Percentiles rank a stretch among this genome's conserved stretches.
Conservation (phyloP, 2,329 filamentous ascomycete species). For the Zymoseptoria pseudotritici region DNA sequence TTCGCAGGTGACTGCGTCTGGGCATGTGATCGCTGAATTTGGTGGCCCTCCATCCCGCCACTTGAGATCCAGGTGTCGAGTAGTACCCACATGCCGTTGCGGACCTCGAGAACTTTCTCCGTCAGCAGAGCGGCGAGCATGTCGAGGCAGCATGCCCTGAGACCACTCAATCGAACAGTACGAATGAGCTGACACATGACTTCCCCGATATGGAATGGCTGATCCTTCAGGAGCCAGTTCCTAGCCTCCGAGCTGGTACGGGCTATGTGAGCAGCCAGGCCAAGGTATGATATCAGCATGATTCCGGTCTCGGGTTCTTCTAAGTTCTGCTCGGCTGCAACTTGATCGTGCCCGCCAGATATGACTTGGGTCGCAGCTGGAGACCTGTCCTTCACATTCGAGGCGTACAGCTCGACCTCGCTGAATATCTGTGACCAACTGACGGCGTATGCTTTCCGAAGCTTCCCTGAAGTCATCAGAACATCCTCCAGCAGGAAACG, state of each 20-base stretch:
- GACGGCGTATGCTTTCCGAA: slow-evolving; percentile 74
- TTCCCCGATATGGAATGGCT: slow-evolving; percentile 61
- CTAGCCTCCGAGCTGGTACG: slow-evolving; percentile 66
- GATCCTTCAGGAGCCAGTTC: slow-evolving; percentile 62
- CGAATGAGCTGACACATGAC: slow-evolving; percentile 73
- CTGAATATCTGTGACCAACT: slow-evolving; percentile 91
- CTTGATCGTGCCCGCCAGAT: slow-evolving; percentile 29
- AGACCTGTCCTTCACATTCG: slow-evolving; percentile 63
- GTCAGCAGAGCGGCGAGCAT: slow-evolving; percentile 68
- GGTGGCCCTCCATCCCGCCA: slow-evolving; percentile 17
- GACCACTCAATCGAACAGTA: slow-evolving; percentile 64
- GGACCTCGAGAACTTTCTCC: slow-evolving; percentile 61
- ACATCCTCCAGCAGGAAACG: slow-evolving; percentile 85
- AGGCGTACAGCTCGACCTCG: slow-evolving; percentile 78
- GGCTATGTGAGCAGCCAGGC: slow-evolving; percentile 76
- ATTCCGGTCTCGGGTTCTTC: slow-evolving; percentile 92
- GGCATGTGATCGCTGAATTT: slow-evolving; percentile 9
- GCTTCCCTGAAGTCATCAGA: slow-evolving; percentile 50
- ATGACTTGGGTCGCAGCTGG: slow-evolving; percentile 54
- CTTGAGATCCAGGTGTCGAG: slow-evolving; percentile 75
- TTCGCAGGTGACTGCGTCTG: slow-evolving; percentile 19
- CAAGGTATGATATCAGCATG: slow-evolving; percentile 91
- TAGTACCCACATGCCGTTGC: slow-evolving; percentile 68
- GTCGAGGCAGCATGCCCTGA: slow-evolving; percentile 78
- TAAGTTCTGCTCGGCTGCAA: slow-evolving; percentile 29